Evolutionary conservation across 2,329 filamentous ascomycete genomes (phyloP).

Genomic region (Arthrobotrys entomopaga): DNA sequence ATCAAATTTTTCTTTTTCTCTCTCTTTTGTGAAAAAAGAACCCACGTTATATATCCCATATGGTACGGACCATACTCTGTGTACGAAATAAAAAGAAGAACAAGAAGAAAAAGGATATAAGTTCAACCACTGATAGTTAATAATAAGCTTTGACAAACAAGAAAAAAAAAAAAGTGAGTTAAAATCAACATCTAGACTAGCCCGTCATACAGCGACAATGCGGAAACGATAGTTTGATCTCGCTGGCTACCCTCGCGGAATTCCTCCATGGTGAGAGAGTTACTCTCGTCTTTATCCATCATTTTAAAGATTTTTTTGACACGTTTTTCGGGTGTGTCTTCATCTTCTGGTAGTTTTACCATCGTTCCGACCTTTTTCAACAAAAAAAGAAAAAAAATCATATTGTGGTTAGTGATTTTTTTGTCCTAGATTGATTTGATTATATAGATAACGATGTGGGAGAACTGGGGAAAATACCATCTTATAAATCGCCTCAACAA

Average conservation of each 20-base stretch:
- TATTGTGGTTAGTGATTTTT: no score
- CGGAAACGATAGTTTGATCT: constrained; percentile 98
- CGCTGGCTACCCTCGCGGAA: constrained; percentile 99
- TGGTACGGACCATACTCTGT: no score
- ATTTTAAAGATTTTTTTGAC: constrained; percentile 98
- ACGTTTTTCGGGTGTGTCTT: constrained; percentile 98
- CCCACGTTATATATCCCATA: no score
- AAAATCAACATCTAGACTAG: constrained; percentile 72
- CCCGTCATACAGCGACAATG: constrained; percentile 93
- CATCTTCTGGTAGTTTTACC: constrained; percentile 98
- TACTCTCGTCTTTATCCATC: constrained; percentile 99
- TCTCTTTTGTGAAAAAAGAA: no score
- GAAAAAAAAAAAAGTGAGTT: no score
- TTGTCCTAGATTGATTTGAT: no score
- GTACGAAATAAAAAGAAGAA: no score
- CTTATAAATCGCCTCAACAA: constrained; percentile 99
- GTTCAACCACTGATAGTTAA: no score
- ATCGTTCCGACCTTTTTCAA: constrained; percentile 87
- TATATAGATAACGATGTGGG: constrained; percentile 15
- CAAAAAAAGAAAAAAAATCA: constrained; percentile 26
- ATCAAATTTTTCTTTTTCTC: no score
- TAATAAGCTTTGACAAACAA: no score
- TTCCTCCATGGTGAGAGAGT: constrained; percentile 93
- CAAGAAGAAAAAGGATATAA: no score
- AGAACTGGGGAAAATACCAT: constrained; percentile 73